A percentile compares a stretch with the other conserved stretches of the same genome.
Conservation (phyloP, 2,329 filamentous ascomycete genomes). For the Xylaria sp. region DNA sequence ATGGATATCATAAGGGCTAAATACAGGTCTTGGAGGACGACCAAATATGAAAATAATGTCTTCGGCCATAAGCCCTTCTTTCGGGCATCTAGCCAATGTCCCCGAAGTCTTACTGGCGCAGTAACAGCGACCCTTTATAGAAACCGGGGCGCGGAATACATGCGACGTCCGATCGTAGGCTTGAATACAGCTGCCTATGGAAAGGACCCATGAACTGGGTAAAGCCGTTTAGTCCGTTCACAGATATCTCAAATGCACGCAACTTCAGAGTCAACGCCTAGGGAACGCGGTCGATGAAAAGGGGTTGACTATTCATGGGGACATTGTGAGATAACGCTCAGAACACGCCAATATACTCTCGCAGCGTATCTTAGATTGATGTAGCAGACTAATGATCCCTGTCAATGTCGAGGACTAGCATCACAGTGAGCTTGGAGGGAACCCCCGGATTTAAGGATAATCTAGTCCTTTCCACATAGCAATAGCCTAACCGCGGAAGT, state of each 20-base stretch:
- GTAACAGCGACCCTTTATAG: background rate
- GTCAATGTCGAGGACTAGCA: background rate
- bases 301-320: background rate
- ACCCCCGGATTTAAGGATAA: background rate
- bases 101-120: background rate
- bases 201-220: background rate
- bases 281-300: background rate
- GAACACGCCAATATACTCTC: background rate
- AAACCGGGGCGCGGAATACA: background rate
- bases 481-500: no score
- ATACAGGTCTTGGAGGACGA: no score
- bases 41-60: no score
- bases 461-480: background rate
- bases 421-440: background rate
- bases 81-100: no score
- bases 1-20: no score
- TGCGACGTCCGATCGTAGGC: background rate
- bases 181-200: background rate
- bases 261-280: background rate
- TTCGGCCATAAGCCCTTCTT: no score
- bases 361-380: conserved; percentile 1
- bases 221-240: background rate
- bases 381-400: background rate
- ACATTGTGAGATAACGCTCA: background rate
- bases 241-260: background rate